Conservation (phyloP, 371 early-diverging fungal species). For the Actinomucor elegans region DNA sequence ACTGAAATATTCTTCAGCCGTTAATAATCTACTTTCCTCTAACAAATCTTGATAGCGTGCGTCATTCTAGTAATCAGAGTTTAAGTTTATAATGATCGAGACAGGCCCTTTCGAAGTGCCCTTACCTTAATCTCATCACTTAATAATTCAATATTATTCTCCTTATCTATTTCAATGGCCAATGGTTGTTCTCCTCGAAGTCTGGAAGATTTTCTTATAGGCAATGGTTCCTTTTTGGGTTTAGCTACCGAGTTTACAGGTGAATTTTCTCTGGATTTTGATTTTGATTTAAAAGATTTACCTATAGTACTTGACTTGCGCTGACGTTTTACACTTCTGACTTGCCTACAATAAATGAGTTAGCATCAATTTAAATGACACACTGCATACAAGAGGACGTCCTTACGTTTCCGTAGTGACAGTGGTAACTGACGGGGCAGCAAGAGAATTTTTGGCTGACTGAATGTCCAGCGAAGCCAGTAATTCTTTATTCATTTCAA, state of each 20-base stretch:
- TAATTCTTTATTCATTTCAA: slow-evolving; percentile 60
- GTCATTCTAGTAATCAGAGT: slow-evolving; percentile 36
- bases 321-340: too few relatives aligned
- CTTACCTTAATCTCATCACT: slow-evolving; percentile 11
- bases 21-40: slow-evolving; percentile 43
- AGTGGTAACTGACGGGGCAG: too few relatives aligned
- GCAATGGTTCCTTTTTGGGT: slow-evolving; percentile 5
- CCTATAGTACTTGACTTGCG: too few relatives aligned
- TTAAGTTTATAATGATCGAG: too few relatives aligned
- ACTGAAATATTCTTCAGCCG: slow-evolving; percentile 61
- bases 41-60: slow-evolving; percentile 12
- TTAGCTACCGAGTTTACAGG: neutral
- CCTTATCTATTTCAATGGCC: slow-evolving; percentile 31
- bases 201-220: slow-evolving; percentile 41
- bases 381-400: too few relatives aligned
- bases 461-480: slow-evolving; percentile 50
- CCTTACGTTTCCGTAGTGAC: too few relatives aligned
- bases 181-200: slow-evolving; percentile 48
- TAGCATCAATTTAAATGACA: too few relatives aligned
- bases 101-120: too few relatives aligned
- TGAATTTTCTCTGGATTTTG: too few relatives aligned
- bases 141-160: slow-evolving; percentile 13
- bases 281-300: too few relatives aligned
- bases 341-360: too few relatives aligned
- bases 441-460: neutral